These are phyloP conservation scores for Spiromastix sp. DNA, from an alignment of 2,329 filamentous ascomycete genomes.

Conservation along the genomic window DNA sequence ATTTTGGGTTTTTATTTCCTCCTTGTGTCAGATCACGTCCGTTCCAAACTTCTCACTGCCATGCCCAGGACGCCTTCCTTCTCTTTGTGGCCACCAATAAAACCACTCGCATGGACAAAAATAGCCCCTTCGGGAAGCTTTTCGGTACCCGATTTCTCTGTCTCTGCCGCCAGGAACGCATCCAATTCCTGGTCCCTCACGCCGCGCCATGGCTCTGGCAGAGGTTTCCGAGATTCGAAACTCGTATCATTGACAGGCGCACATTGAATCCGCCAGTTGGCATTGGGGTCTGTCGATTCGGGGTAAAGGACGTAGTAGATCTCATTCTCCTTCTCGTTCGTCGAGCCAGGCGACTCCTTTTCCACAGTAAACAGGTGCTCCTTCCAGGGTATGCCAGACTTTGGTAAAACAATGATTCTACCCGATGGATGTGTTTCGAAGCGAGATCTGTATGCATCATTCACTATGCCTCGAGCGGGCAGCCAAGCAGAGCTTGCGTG, in stretches of 20 bases:
- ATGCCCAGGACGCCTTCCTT: conserved; percentile 80
- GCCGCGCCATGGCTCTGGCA: conserved; percentile 87
- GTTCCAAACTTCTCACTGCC: conserved; percentile 44
- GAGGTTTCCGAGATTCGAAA: conserved; percentile 82
- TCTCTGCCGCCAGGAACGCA: conserved; percentile 35
- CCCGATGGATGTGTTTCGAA: conserved; percentile 59
- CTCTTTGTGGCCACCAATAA: conserved; percentile 91
- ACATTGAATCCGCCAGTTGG: conserved; percentile 89
- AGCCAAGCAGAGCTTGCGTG: conserved; percentile 72
- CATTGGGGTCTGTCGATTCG: conserved; percentile 61
- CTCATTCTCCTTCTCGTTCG: conserved; percentile 33
- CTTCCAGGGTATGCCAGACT: conserved; percentile 78
- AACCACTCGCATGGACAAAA: conserved; percentile 89
- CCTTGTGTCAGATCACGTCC: conserved; percentile 5
- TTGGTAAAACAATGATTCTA: conserved; percentile 70
- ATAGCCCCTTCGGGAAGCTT: conserved; percentile 51
- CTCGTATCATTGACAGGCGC: conserved; percentile 78
- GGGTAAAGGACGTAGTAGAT: conserved; percentile 87
- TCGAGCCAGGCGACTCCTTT: conserved; percentile 33
- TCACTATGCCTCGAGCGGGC: conserved; percentile 71
- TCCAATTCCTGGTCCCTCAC: conserved; percentile 79
- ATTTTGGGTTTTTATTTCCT: too few relatives aligned
- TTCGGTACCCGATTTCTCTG: conserved; percentile 26
- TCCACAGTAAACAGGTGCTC: conserved; percentile 91
- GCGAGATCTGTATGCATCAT: conserved; percentile 62